These are phyloP conservation scores for Pezicula rhizophila DNA, from an alignment of 2,329 filamentous ascomycete genomes.

Conservation along the genomic window DNA sequence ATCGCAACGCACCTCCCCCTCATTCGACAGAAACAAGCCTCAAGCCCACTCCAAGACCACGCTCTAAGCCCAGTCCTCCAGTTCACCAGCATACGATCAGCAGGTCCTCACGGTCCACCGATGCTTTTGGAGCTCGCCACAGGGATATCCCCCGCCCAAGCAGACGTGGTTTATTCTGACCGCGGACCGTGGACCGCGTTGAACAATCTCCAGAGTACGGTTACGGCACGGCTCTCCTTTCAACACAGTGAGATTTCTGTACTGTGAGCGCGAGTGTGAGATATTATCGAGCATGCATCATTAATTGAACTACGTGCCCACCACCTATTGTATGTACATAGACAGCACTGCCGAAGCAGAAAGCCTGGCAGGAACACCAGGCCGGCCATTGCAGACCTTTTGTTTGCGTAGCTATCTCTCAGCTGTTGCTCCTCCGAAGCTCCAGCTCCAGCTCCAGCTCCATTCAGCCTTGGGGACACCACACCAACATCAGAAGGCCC, in stretches of 20 bases:
- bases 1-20: background rate
- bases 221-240: conserved; percentile 5
- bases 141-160: conserved; percentile 10
- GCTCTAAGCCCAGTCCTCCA: conserved; percentile 1
- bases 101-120: background rate
- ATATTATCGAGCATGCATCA: background rate
- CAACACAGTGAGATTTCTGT: background rate
- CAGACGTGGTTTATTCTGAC: conserved; percentile 10
- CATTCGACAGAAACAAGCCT: conserved; percentile 1
- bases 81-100: conserved; percentile 1
- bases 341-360: conserved; percentile 2
- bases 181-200: too few species aligned
- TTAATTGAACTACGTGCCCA: conserved; percentile 1
- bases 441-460: background rate
- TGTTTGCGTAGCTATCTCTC: background rate
- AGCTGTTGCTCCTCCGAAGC: background rate
- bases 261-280: background rate
- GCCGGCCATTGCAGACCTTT: background rate
- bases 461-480: conserved; percentile 18
- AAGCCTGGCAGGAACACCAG: background rate
- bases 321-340: conserved; percentile 6
- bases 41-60: too few species aligned
- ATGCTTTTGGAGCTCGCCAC: background rate
- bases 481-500: conserved; percentile 15
- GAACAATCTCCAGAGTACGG: background rate